Evolutionary conservation across 179 eudicot genomes (phyloP).

Genomic region (Spinacia oleracea): DNA sequence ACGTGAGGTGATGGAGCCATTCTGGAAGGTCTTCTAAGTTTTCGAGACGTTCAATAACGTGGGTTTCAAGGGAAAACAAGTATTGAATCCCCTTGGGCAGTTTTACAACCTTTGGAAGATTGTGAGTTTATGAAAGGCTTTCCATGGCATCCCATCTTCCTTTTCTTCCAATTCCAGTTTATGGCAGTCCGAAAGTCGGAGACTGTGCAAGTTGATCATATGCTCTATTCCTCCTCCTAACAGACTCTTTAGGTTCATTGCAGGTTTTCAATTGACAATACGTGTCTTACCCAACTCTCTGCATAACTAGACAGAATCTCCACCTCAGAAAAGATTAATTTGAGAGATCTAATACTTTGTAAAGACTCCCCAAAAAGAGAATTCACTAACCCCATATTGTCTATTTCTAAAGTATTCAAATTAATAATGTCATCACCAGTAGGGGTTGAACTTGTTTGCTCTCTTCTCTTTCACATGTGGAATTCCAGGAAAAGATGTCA

Average conservation of each 20-base stretch:
- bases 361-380: conserved; percentile 11
- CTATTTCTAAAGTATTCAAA: neutral
- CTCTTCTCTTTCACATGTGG: neutral
- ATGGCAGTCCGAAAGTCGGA: accelerated
- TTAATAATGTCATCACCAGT: neutral
- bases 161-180: conserved; percentile 16
- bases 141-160: conserved; percentile 5
- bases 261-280: neutral
- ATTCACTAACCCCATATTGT: neutral
- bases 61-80: conserved; percentile 5
- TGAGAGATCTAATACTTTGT: neutral
- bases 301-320: neutral
- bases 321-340: neutral
- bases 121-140: neutral
- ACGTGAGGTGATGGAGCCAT: neutral
- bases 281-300: neutral
- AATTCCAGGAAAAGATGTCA: conserved; percentile 16
- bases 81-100: conserved; percentile 16
- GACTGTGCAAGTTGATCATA: neutral
- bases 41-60: neutral
- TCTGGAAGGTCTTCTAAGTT: neutral
- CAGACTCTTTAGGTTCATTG: neutral
- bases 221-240: conserved; percentile 4
- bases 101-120: neutral
- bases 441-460: neutral